Evolutionary conservation across 2,329 filamentous ascomycete species (phyloP).

Genomic region (Kalmusia sp.): DNA sequence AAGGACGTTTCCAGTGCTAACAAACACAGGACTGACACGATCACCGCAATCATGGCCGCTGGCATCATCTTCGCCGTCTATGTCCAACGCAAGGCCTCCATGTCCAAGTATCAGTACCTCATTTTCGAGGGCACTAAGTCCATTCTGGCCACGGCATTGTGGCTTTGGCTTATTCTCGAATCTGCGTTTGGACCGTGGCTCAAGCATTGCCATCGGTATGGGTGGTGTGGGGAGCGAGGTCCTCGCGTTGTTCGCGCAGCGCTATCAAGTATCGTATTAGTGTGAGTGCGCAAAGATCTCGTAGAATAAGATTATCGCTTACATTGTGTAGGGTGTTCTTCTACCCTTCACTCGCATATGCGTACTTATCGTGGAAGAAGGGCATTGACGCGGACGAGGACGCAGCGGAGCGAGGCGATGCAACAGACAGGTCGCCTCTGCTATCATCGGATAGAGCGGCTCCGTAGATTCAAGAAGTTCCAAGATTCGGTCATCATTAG

Average conservation of each 20-base stretch:
- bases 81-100: slow-evolving; percentile 11
- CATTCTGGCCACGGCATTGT: slow-evolving; percentile 11
- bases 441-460: too few relatives aligned
- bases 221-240: not conserved
- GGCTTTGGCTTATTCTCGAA: slow-evolving; percentile 19
- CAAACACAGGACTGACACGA: not conserved
- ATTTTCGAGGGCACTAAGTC: slow-evolving; percentile 12
- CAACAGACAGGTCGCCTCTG: not conserved
- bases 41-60: slow-evolving; percentile 12
- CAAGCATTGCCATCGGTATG: not conserved
- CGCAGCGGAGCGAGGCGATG: not conserved
- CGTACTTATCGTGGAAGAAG: slow-evolving; percentile 3
- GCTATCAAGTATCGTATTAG: slow-evolving; percentile 9
- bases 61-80: slow-evolving; percentile 16
- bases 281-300: slow-evolving; percentile 9
- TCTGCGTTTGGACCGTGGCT: slow-evolving; percentile 11
- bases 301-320: not conserved
- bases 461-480: too few relatives aligned
- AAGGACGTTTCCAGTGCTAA: not conserved
- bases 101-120: not conserved
- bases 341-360: slow-evolving; percentile 10
- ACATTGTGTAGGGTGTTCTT: slow-evolving; percentile 6
- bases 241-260: slow-evolving; percentile 3
- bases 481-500: too few relatives aligned
- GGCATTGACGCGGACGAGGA: not conserved